Conservation (phyloP, 1,284 basidiomycete genomes). For the Ganoderma meredithae region DNA sequence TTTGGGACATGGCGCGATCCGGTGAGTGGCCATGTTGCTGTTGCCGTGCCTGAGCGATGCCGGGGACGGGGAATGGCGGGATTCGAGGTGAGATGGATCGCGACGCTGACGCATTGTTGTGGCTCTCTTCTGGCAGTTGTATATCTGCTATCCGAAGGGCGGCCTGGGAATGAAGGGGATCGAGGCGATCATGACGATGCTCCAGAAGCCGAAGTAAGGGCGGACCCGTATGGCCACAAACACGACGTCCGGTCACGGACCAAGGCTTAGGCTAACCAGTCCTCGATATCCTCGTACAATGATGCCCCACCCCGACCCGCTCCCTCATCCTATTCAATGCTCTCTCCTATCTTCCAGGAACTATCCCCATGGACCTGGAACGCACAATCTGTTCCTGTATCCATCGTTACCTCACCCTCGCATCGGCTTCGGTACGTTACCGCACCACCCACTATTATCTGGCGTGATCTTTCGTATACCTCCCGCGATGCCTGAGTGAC, state of each 20-base stretch:
- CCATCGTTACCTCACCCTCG: not conserved
- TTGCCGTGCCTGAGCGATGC: not conserved
- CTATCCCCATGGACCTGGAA: not conserved
- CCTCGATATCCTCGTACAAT: not conserved
- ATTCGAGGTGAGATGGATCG: not conserved
- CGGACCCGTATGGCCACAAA: not conserved
- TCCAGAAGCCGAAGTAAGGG: constrained; percentile 44
- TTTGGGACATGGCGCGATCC: constrained; percentile 48
- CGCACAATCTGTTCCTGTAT: not conserved
- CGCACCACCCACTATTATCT: not conserved
- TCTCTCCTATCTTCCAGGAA: not conserved
- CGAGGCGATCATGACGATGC: constrained; percentile 47
- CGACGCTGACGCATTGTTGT: constrained; percentile 18
- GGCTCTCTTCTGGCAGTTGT: constrained; percentile 33
- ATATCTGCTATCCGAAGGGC: constrained; percentile 43
- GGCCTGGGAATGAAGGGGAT: constrained; percentile 44
- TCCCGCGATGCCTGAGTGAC: not conserved
- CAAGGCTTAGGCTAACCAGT: not conserved
- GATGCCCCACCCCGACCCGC: not conserved
- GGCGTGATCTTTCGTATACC: not conserved
- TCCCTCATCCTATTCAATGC: not conserved
- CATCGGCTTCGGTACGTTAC: not conserved
- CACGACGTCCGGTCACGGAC: not conserved
- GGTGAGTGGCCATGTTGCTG: constrained; percentile 32
- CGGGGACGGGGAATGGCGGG: not conserved